Evolutionary conservation across 768 basidiomycete species (phyloP), one percentile per base, ranked within the genome.

Genomic region (Galerina marginata): DNA sequence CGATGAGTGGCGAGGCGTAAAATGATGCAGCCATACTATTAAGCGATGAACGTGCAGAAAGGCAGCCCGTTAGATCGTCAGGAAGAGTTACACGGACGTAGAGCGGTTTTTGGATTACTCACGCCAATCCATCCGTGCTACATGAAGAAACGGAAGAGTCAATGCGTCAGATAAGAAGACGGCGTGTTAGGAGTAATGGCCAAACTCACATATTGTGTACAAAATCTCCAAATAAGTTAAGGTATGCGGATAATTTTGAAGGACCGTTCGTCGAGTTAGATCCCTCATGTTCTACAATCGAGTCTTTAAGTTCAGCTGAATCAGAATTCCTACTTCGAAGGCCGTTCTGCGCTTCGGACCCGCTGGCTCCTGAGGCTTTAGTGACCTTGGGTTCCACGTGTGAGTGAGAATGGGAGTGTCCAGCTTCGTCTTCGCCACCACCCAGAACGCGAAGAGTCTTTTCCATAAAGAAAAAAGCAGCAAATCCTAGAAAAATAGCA

Each of bases 51-150:
- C 59, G 65, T 66, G 59, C 57, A 64, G 44, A 55, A 50, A 57
- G 49, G 23, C 15, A 43, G 12, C 23, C 50, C 48, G 39, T 58
- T 29, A 53, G 42, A 49, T 47, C 53, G 56, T 57, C 43, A 23
- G 51, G 26, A 53, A 44, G 1, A 14, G 16, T 58, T 40, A 40
- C 51, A 20, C 62, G 61, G 58, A 48, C 45, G 52, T 62, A 63
- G 48, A 52, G 62, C 50, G 63, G 61, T 51, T n/a, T 39, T 61
- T 49, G 63, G 64, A n/a, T 51, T 50, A 86, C 89, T 69, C 77
- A 92, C 90, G 91, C 91, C 51, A 96, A 83, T 48, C 95, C 95
- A 78, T 96, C 95, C n/a, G 94, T 96, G 67, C 92, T 93, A 60
- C 37, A 64, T 53, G 60, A 54, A 59, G 42, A 61, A 64, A 53